Percentiles rank a stretch among this genome's conserved stretches.
Evolutionary conservation across 192 early-diverging fungal species (phyloP).

Genomic region (Gonapodya sp.): DNA sequence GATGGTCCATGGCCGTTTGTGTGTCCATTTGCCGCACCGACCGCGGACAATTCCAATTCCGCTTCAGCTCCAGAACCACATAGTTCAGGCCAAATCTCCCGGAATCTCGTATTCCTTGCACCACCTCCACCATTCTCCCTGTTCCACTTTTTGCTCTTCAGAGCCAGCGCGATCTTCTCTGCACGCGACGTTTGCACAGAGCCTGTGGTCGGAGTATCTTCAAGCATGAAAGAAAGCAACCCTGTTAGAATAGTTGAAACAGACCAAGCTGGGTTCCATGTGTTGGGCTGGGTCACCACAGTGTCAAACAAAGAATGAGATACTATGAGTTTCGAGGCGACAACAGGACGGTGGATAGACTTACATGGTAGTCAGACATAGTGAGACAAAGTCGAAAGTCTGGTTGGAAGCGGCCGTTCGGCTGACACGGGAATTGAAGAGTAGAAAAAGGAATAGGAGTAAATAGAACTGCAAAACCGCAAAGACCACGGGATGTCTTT

Average conservation of each 20-base stretch:
- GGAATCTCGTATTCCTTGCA: slow-evolving; percentile 46
- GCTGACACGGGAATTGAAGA: not conserved
- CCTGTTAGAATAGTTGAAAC: slow-evolving; percentile 95
- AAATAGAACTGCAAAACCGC: too few species aligned
- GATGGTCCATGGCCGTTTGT: not conserved
- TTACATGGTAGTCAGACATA: slow-evolving; percentile 93
- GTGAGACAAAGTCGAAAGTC: slow-evolving; percentile 88
- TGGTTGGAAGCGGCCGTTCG: slow-evolving; percentile 73
- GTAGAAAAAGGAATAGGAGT: too few species aligned
- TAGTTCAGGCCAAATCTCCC: slow-evolving; percentile 79
- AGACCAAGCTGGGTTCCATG: slow-evolving; percentile 97
- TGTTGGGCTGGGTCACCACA: slow-evolving; percentile 23
- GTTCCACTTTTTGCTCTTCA: slow-evolving; percentile 73
- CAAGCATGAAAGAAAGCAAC: slow-evolving; percentile 89
- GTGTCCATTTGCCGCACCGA: not conserved
- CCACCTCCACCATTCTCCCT: slow-evolving; percentile 25
- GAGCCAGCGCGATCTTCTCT: slow-evolving; percentile 71
- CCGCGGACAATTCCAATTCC: not conserved
- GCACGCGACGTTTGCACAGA: slow-evolving; percentile 68
- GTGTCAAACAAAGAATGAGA: not conserved
- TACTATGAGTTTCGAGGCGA: slow-evolving; percentile 19
- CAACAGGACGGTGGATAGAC: slow-evolving; percentile 19
- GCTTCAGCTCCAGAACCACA: slow-evolving; percentile 33
- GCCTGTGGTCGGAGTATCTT: slow-evolving; percentile 85
- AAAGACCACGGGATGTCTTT: too few species aligned